phyloP scores from a whole-genome alignment of 192 early-diverging fungal species.

The Umbelopsis ramanniana region DNA sequence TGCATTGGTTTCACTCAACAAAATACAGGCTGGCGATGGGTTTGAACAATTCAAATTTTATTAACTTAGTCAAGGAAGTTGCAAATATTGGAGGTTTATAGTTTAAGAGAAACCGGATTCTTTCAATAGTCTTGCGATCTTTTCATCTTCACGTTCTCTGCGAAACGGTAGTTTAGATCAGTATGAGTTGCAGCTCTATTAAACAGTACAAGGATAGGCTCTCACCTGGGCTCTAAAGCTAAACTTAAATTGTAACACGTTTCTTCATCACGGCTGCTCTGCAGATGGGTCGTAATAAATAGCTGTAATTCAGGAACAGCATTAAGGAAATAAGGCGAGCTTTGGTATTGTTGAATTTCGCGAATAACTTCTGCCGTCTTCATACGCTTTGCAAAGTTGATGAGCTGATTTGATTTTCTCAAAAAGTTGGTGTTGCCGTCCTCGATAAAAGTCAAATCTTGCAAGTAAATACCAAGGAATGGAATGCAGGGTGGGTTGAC shows the following conservation, averaged over 20 bases:
- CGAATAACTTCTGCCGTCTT: conserved; percentile 88
- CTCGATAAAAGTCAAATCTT: conserved; percentile 90
- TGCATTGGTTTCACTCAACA: too few relatives aligned
- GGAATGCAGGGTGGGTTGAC: conserved; percentile 83
- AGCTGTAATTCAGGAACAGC: conserved; percentile 82
- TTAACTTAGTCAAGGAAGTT: too few relatives aligned
- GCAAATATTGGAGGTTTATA: too few relatives aligned
- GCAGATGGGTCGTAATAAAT: conserved; percentile 73
- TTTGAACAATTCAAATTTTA: too few relatives aligned
- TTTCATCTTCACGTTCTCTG: conserved; percentile 75
- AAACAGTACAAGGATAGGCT: background rate
- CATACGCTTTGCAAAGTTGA: conserved; percentile 90
- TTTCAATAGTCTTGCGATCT: conserved; percentile 69
- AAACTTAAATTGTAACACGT: conserved; percentile 81
- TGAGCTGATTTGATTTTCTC: conserved; percentile 64
- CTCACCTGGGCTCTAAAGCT: conserved; percentile 76
- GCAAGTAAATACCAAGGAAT: conserved; percentile 84
- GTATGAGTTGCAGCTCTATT: background rate
- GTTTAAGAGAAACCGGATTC: conserved; percentile 64
- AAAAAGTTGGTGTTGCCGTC: conserved; percentile 84
- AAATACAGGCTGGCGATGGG: too few relatives aligned
- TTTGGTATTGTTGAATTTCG: conserved; percentile 90
- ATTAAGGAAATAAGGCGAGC: conserved; percentile 75
- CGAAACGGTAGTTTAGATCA: background rate
- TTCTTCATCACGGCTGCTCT: conserved; percentile 68